These are phyloP conservation scores for Ananas comosus DNA, from an alignment of 176 grass and related monocot genomes.

Conservation along the genomic window DNA sequence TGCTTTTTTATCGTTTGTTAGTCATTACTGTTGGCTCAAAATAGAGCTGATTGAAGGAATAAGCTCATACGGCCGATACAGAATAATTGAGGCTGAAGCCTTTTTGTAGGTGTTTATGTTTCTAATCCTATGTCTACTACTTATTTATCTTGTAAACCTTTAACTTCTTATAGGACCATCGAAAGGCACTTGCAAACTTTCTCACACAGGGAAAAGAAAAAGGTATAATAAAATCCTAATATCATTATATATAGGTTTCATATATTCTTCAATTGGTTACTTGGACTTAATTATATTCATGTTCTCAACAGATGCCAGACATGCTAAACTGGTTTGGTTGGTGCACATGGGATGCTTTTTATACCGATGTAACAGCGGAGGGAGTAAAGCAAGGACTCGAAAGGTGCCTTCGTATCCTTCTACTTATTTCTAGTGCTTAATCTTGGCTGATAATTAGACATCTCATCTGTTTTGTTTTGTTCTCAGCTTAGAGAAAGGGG, in stretches of 20 bases:
- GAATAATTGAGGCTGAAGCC: too few species aligned
- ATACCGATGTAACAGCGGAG: constrained; percentile 57
- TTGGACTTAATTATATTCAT: background rate
- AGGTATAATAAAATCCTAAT: constrained; percentile 21
- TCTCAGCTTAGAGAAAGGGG: constrained; percentile 52
- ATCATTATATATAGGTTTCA: background rate
- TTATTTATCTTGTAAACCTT: constrained; percentile 4
- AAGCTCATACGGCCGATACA: too few species aligned
- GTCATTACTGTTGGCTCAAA: too few species aligned
- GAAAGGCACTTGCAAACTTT: constrained; percentile 76
- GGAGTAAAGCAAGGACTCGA: constrained; percentile 57
- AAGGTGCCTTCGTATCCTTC: constrained; percentile 35
- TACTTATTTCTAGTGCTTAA: background rate
- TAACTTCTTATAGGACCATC: constrained; percentile 39
- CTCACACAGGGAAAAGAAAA: constrained; percentile 70
- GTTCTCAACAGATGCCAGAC: constrained; percentile 50
- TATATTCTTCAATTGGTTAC: background rate
- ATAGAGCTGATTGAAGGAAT: too few species aligned
- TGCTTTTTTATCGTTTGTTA: too few species aligned
- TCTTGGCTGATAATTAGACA: background rate
- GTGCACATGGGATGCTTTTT: constrained; percentile 97
- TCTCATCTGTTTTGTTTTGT: background rate
- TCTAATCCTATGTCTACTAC: background rate
- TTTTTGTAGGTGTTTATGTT: background rate
- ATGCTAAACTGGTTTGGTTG: constrained; percentile 91